These are phyloP conservation scores for Boletus eberwhitei DNA, from an alignment of 768 basidiomycete genomes.

Conservation along the genomic window DNA sequence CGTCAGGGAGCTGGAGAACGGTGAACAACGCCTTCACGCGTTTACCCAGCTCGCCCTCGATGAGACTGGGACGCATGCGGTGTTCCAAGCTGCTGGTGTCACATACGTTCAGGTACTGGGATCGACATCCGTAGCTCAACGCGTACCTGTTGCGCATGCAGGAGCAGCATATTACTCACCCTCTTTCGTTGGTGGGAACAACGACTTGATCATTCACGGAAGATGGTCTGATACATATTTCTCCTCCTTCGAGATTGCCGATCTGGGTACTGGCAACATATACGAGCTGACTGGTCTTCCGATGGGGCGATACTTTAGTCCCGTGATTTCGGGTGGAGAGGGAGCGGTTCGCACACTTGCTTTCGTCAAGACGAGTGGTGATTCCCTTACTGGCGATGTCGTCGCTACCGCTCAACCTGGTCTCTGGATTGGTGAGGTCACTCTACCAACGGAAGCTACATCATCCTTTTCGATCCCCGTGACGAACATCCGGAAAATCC, in stretches of 20 bases:
- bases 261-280: conserved; percentile 41
- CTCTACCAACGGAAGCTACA: conserved; percentile 38
- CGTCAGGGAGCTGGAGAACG: conserved; percentile 51
- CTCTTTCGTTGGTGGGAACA: conserved; percentile 44
- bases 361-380: conserved; percentile 61
- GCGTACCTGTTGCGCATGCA: conserved; percentile 46
- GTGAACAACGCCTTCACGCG: conserved; percentile 54
- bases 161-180: conserved; percentile 63
- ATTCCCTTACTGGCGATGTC: conserved; percentile 56
- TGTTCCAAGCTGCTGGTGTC: conserved; percentile 66
- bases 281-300: conserved; percentile 57
- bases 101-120: conserved; percentile 26
- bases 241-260: conserved; percentile 62
- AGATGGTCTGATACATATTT: conserved; percentile 67
- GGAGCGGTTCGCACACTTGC: conserved; percentile 49
- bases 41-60: conserved; percentile 62
- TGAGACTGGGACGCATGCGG: conserved; percentile 47
- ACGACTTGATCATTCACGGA: conserved; percentile 54
- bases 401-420: conserved; percentile 63
- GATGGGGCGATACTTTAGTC: conserved; percentile 61
- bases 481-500: conserved; percentile 47
- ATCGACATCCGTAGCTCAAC: conserved; percentile 33
- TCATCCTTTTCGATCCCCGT: conserved; percentile 35
- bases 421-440: conserved; percentile 61
- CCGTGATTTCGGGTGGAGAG: conserved; percentile 46